Base-by-base conservation (phyloP, 306 rosid species). In the Medicago arabica region DNA sequence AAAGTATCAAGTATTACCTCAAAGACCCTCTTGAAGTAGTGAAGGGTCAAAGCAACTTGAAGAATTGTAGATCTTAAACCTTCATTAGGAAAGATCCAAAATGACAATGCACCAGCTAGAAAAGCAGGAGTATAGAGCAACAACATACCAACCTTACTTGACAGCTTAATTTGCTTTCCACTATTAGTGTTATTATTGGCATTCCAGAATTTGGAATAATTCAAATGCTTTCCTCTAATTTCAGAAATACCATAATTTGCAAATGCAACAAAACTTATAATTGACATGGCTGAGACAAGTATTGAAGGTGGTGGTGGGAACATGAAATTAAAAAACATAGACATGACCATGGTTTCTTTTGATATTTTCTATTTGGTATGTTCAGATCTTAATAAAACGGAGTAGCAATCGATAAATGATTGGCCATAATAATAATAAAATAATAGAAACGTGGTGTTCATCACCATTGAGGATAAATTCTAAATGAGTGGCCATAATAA, bases 141-240 rank as follows among this genome's bases (percentile, higher is more conserved):
- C 17, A 90, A 84, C 98, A 94, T 94, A 2, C 96, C 95, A 0
- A 55, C 44, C 79, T 62, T 86, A 44, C 91, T 23, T 0, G 95
- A 67, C 12, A 94, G 19, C 51, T 82, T 75, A 19, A 76, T 53
- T 49, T 74, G 16, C 1, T 40, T 80, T 40, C 23, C 1, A 67
- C 31, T 5, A 17, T 66, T 25, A 25, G 74, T 25, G 9, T 17
- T 17, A 12, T 7, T 49, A 28, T 38, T 19, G 4, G 14, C 74
- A 16, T 85, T 81, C 82, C 73, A 71, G 46, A 90, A 93, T 62
- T 93, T 93, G 1, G 97, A 93, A 80, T 93, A 91, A 57, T 88
- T 83, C 76, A 91, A 9, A 81, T 93, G 86, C 31, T 75, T 89
- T 38, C 96, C 98, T 71, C 55, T 84, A 2, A 72, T 19, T 58